Conservation (phyloP, 192 early-diverging fungal species). For the Funneliformis geosporum region DNA sequence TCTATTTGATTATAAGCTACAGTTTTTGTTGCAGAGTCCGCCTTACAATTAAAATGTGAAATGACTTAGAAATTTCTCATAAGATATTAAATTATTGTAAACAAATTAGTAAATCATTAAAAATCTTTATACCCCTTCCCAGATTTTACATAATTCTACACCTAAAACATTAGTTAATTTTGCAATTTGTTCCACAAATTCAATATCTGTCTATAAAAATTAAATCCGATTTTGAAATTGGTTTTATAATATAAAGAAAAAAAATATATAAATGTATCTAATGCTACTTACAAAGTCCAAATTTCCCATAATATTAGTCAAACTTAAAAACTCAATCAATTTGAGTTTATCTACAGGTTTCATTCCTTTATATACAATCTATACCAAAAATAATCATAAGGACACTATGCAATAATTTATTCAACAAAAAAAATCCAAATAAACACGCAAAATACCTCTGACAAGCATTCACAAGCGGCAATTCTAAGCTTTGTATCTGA, state of each 20-base stretch:
- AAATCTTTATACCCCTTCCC: constrained; percentile 44
- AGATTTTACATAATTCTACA: constrained; percentile 70
- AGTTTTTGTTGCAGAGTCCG: constrained; percentile 42
- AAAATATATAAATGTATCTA: background rate
- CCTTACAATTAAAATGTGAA: constrained; percentile 37
- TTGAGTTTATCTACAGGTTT: constrained; percentile 83
- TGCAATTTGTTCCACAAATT: constrained; percentile 71
- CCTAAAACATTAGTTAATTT: constrained; percentile 73
- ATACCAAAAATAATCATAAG: background rate
- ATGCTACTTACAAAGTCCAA: constrained; percentile 47
- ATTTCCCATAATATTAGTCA: constrained; percentile 50
- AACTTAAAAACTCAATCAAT: constrained; percentile 74
- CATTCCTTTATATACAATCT: constrained; percentile 92
- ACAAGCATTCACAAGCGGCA: constrained; percentile 80
- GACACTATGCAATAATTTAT: background rate
- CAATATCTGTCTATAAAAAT: constrained; percentile 40
- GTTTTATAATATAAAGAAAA: background rate
- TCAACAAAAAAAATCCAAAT: background rate
- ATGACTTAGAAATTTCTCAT: no score
- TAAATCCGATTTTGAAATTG: background rate
- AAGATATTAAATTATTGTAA: no score
- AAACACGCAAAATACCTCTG: constrained; percentile 46
- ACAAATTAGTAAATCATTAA: background rate
- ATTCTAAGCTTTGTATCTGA: constrained; percentile 59
- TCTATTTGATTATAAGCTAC: constrained; percentile 69